Conservation (phyloP, 306 rosid species). For the Lablab purpureus region DNA sequence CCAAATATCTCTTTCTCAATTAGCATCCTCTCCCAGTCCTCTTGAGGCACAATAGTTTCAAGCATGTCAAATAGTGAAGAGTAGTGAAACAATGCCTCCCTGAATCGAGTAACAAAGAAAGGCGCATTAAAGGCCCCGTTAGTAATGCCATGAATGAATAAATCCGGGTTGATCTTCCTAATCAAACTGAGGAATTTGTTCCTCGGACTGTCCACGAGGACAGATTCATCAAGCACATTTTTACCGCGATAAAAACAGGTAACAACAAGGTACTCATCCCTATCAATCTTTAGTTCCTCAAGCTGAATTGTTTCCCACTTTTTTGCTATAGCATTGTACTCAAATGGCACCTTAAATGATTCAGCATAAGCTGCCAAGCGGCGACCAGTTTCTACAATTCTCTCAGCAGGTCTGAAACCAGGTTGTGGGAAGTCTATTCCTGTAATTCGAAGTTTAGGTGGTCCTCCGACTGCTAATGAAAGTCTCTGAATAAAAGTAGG, state of each 20-base stretch:
- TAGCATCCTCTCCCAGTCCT: conserved; percentile 85
- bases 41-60: conserved; percentile 87
- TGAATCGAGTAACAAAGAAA: conserved; percentile 90
- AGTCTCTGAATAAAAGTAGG: conserved; percentile 83
- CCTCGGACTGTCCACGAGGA: conserved; percentile 75
- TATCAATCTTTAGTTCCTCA: conserved; percentile 85
- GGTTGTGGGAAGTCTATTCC: conserved; percentile 97
- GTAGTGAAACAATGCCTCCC: conserved; percentile 92
- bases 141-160: conserved; percentile 77
- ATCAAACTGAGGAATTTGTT: conserved; percentile 69
- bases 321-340: conserved; percentile 84
- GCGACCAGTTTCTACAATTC: conserved; percentile 87
- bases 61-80: conserved; percentile 95
- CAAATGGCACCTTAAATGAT: conserved; percentile 73
- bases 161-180: conserved; percentile 74
- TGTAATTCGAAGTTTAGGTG: conserved; percentile 86
- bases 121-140: conserved; percentile 96
- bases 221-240: conserved; percentile 88
- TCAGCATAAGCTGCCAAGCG: conserved; percentile 87
- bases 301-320: conserved; percentile 84
- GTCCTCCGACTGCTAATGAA: conserved; percentile 66
- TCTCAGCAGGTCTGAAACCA: conserved; percentile 96
- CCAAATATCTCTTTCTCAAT: conserved; percentile 90
- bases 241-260: conserved; percentile 79
- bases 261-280: conserved; percentile 75